Evolutionary conservation across 495 filamentous ascomycete genomes (phyloP), one percentile per base, ranked within the genome.

Genomic region (Penicillium alfredii): DNA sequence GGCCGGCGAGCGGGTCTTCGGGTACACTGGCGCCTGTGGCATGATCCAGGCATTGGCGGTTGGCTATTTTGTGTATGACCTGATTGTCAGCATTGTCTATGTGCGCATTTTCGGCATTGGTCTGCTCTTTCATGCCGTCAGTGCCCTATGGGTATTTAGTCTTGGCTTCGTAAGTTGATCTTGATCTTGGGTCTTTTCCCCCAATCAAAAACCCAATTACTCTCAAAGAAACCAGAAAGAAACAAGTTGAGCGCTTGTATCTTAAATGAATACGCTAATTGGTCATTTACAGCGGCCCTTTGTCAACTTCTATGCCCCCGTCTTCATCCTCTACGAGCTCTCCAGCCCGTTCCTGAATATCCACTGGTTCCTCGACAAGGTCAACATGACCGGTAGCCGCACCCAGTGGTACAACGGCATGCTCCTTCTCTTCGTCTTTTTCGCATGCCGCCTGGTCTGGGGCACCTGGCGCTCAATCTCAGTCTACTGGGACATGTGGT

Each of bases 331-430:
- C 50, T 99, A 94, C 73, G 92, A 99, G 69, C 84, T 99, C 38
- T 95, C 87, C 35, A 83, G 79, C 48, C 88, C 88, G 9, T 90
- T 94, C 68, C 80, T 93, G 52, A 93, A 94, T 60, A 84, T 97
- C 64, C 92, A 99, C 73, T 99, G 92, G 92, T 97, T 99, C 75
- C 89, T 84, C 55, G 92, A 99, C 69, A 99, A 99, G 67, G 72
- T 96, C 51, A 79, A 84, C 58, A 82, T 94, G 74, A 99, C 93
- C 14, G 92, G 92, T 33, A 84, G 84, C 42, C 71, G 60, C 10
- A 44, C 74, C 29, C 88, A 96, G 63, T 80, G 90, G 50, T 84
- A 89, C 63, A 96, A 96, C 59, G 88, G 88, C 50, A 78, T 90
- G 57, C 46, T 73, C 40, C 54, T 69, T 3, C 63, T 69, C 30